These are phyloP conservation scores for Tylopilus felleus DNA, from an alignment of 768 basidiomycete genomes.

Conservation along the genomic window DNA sequence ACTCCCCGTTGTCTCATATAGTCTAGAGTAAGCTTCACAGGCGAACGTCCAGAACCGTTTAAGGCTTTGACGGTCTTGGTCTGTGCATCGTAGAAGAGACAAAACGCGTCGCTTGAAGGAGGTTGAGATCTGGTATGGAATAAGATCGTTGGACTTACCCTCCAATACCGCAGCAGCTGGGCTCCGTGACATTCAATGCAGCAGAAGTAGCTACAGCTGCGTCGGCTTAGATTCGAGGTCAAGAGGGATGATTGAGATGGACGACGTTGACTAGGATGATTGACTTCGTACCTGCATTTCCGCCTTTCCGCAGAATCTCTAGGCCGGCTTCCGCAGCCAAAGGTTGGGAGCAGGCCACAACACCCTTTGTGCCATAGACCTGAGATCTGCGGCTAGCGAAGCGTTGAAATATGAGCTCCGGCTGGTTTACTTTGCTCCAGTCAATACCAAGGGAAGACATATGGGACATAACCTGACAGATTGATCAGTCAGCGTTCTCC, in stretches of 20 bases:
- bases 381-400: slow-evolving; percentile 86
- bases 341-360: slow-evolving; percentile 88
- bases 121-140: slow-evolving; percentile 10
- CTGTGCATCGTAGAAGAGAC: slow-evolving; percentile 86
- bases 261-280: neutral
- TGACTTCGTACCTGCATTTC: slow-evolving; percentile 79
- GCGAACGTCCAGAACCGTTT: slow-evolving; percentile 91
- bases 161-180: slow-evolving; percentile 87
- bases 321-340: slow-evolving; percentile 88
- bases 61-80: slow-evolving; percentile 80
- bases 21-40: slow-evolving; percentile 73
- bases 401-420: slow-evolving; percentile 60
- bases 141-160: slow-evolving; percentile 47
- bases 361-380: slow-evolving; percentile 81
- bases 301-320: slow-evolving; percentile 88
- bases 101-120: slow-evolving; percentile 74
- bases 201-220: slow-evolving; percentile 93
- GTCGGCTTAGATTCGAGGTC: slow-evolving; percentile 53
- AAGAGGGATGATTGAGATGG: neutral
- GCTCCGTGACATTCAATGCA: slow-evolving; percentile 90
- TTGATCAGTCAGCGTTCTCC: neutral
- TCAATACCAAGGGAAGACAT: slow-evolving; percentile 40
- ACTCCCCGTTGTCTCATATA: slow-evolving; percentile 69
- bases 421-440: slow-evolving; percentile 63
- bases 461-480: neutral